Evolutionary conservation across 345 rosid genomes (phyloP).

Genomic region (Mallotus nudiflorus): DNA sequence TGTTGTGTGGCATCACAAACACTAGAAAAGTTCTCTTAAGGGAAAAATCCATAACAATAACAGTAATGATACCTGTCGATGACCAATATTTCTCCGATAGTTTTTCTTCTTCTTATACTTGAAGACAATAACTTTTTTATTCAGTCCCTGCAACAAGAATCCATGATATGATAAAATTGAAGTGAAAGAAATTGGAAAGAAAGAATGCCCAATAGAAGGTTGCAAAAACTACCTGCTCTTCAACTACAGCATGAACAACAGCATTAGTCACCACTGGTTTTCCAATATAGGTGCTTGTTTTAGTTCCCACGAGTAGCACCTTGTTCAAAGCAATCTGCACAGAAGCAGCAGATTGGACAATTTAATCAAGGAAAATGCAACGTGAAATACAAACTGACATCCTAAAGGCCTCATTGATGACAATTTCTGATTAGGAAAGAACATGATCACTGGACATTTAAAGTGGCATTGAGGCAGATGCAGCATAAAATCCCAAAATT

Average conservation of each 20-base stretch:
- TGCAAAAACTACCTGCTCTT: slow-evolving; percentile 66
- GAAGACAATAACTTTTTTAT: slow-evolving; percentile 81
- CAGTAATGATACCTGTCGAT: slow-evolving; percentile 66
- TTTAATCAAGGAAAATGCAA: neutral
- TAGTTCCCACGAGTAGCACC: slow-evolving; percentile 96
- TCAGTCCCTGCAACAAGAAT: slow-evolving; percentile 59
- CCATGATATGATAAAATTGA: neutral
- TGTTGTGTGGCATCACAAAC: too few relatives aligned
- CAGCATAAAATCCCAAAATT: too few relatives aligned
- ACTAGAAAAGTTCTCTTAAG: neutral
- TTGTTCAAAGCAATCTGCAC: slow-evolving; percentile 72
- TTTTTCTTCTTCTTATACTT: slow-evolving; percentile 95
- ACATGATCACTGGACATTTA: too few relatives aligned
- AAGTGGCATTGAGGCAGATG: too few relatives aligned
- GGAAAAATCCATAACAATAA: neutral
- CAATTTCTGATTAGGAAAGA: too few relatives aligned
- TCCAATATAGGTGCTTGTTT: slow-evolving; percentile 75
- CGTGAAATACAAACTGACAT: too few relatives aligned
- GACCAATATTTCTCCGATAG: slow-evolving; percentile 94
- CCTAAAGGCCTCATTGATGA: too few relatives aligned
- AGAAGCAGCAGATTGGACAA: slow-evolving; percentile 15
- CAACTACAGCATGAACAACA: slow-evolving; percentile 91
- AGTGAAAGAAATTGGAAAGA: neutral
- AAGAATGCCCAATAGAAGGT: neutral
- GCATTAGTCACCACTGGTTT: slow-evolving; percentile 93